Evolutionary conservation across 345 rosid species (phyloP), one percentile per base, ranked within the genome.

Genomic region (Syzygium aromaticum): DNA sequence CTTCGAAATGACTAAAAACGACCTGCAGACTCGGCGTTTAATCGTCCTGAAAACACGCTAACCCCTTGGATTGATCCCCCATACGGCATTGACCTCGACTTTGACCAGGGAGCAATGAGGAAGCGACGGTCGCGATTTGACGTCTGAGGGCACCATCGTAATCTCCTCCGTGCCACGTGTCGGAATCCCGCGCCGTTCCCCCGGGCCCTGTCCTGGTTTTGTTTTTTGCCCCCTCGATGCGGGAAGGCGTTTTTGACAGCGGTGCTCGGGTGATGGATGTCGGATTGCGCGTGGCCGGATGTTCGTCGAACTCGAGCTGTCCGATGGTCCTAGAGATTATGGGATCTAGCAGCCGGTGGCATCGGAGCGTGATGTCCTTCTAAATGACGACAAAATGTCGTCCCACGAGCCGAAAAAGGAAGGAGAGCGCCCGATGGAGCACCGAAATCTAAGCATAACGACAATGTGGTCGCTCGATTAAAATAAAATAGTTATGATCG

Each of bases 81-180:
- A 2, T 6, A 43, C 9, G 80, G 80, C 7, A 9, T 73, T 73
- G 49, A 33, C 49, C 80, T 8, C 4, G 80, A 73, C 80, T 73
- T 61, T 73, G 49, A 33, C 80, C 80, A 9, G 30, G n/a, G 54
- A 52, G 54, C 0, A 51, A 13, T 8, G 52, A 11, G 52, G 52
- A 11, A 8, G 11, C 11, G 12, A 51, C 11, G 52, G 52, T 43
- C 27, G 21, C 27, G 59, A 54, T 30, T 16, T 30, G 77, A 64
- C 21, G 1, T 21, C 30, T 17, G 43, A 7, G 49, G 80, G 25
- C 3, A 67, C 25, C 21, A 19, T 73, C 80, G 49, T 33, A 33
- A 38, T 73, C 49, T 73, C 49, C 0, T 0, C 0, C 1, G 1
- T 12, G 7, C 49, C 49, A 73, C 49, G 80, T 33, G 80, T 73